These are phyloP conservation scores for Helianthus tuberosus DNA, from an alignment of 129 eudicot species.

Conservation along the genomic window DNA sequence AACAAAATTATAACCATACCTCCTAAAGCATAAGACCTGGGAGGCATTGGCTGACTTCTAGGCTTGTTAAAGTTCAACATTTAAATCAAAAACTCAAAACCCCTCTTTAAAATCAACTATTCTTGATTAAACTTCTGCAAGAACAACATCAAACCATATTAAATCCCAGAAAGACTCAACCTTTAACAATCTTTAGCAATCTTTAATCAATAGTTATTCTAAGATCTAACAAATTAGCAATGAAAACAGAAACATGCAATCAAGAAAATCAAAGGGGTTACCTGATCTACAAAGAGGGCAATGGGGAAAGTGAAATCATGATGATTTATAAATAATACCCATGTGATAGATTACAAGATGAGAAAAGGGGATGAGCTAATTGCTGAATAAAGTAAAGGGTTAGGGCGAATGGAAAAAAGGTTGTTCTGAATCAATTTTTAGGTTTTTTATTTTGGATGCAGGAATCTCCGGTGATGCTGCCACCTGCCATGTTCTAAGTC, in stretches of 20 bases:
- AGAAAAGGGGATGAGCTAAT: conserved; percentile 14
- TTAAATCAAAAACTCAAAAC: conserved; percentile 23
- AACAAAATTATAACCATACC: conserved; percentile 39
- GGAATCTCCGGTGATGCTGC: conserved; percentile 36
- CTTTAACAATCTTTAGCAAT: neutral
- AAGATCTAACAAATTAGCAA: conserved; percentile 25
- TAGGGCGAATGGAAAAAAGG: too few species aligned
- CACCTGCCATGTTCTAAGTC: conserved; percentile 40
- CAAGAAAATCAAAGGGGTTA: conserved; percentile 15
- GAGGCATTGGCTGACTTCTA: conserved; percentile 58
- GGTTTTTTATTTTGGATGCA: conserved; percentile 19
- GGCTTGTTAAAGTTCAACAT: conserved; percentile 65
- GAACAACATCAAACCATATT: neutral
- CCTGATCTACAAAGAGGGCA: conserved; percentile 24
- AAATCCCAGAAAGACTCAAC: too few species aligned
- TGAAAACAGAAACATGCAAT: conserved; percentile 8
- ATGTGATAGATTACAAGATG: conserved; percentile 22
- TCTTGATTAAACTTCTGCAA: conserved; percentile 17
- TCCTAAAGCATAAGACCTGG: conserved; percentile 68
- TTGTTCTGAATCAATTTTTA: neutral
- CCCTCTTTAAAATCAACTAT: conserved; percentile 31
- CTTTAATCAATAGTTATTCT: neutral
- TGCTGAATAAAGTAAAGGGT: conserved; percentile 12
- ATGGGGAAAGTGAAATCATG: conserved; percentile 2
- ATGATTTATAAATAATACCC: neutral